Evolutionary conservation across 169 alveolate species (phyloP).

Genomic region (Eimeria maxima): DNA sequence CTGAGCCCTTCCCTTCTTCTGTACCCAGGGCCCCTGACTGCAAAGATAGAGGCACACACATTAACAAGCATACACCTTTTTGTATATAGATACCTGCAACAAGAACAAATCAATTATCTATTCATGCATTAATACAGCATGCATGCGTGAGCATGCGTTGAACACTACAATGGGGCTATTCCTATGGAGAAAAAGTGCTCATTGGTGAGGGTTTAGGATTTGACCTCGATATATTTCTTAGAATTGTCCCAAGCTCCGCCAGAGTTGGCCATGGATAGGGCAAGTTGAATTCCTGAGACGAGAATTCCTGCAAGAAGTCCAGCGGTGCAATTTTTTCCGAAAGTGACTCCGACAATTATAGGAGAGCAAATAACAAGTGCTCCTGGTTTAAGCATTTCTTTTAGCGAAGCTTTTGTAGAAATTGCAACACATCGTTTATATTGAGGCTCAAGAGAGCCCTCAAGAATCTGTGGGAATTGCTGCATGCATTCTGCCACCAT

Average conservation of each 20-base stretch:
- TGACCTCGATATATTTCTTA: conserved; percentile 82
- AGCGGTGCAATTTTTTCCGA: conserved; percentile 94
- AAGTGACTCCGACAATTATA: conserved; percentile 88
- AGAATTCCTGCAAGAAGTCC: conserved; percentile 96
- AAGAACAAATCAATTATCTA: no score
- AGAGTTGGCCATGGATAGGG: conserved; percentile 92
- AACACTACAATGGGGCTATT: no score
- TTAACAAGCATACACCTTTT: no score
- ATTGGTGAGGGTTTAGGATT: no score
- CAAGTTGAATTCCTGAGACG: conserved; percentile 93
- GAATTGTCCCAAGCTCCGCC: conserved; percentile 97
- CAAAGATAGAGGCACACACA: no score
- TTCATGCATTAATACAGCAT: no score
- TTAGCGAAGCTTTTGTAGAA: conserved; percentile 92
- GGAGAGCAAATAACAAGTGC: conserved; percentile 91
- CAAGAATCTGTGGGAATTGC: conserved; percentile 91
- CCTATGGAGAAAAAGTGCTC: no score
- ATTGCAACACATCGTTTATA: conserved; percentile 91
- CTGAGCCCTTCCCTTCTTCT: no score
- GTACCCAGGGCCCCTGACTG: no score
- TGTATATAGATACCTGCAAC: no score
- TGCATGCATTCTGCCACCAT: conserved; percentile 93
- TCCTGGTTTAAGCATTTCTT: conserved; percentile 94
- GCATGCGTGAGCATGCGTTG: no score
- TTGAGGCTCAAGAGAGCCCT: conserved; percentile 91